These are phyloP conservation scores for Fusarium sp. DNA, from an alignment of 2,329 filamentous ascomycete species.

Conservation along the genomic window DNA sequence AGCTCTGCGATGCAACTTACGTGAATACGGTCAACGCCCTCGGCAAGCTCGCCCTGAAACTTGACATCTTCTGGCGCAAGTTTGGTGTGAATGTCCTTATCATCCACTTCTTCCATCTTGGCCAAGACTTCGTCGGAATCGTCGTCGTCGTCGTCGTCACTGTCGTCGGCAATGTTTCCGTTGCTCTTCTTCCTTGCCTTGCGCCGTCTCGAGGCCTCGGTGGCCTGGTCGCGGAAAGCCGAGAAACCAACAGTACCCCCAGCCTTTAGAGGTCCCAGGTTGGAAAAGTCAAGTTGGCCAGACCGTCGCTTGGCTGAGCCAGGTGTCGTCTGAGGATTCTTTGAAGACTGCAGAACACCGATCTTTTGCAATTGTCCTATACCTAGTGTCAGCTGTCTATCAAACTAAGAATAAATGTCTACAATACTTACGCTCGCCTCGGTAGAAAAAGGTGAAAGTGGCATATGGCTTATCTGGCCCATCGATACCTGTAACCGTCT, in stretches of 20 bases:
- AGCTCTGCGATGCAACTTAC: conserved; percentile 56
- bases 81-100: conserved; percentile 66
- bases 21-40: conserved; percentile 82
- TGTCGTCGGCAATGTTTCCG: conserved; percentile 74
- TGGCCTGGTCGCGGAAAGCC: conserved; percentile 77
- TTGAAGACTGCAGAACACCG: conserved; percentile 78
- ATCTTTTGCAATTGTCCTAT: conserved; percentile 95
- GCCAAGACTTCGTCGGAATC: conserved; percentile 66
- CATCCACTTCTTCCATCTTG: conserved; percentile 70
- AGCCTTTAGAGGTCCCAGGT: conserved; percentile 81
- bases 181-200: conserved; percentile 69
- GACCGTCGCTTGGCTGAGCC: conserved; percentile 78
- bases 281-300: conserved; percentile 83
- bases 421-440: conserved; percentile 82
- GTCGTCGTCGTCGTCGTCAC: conserved; percentile 76
- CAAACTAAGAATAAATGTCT: neutral
- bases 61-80: conserved; percentile 75
- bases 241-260: conserved; percentile 91
- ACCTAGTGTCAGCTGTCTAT: conserved; percentile 39
- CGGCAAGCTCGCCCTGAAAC: conserved; percentile 76
- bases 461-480: conserved; percentile 96
- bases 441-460: conserved; percentile 96
- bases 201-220: conserved; percentile 62
- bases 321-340: conserved; percentile 67
- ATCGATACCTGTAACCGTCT: conserved; percentile 98